Percentiles rank a stretch among this genome's conserved stretches.
phyloP scores from a whole-genome alignment of 177 flowering plant genomes.

The Vitis hybrid region DNA sequence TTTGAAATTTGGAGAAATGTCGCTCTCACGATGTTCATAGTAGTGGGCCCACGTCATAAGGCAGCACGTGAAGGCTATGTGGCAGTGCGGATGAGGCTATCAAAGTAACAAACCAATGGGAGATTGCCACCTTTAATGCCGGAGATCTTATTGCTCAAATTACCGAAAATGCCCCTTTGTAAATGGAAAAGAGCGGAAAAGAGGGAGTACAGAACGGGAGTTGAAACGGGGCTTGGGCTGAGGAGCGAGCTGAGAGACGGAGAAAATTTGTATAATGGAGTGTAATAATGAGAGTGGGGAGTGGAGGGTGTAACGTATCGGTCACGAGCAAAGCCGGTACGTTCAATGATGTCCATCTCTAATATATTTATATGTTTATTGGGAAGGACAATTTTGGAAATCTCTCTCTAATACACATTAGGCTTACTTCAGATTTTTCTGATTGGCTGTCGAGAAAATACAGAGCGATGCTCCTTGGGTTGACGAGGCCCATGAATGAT shows the following conservation, averaged over 20 bases:
- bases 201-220: neutral
- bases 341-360: neutral
- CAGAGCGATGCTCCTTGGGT: no score
- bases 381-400: neutral
- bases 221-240: slow-evolving; percentile 20
- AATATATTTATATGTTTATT: neutral
- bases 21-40: slow-evolving; percentile 3
- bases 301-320: slow-evolving; percentile 20
- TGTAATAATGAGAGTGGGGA: slow-evolving; percentile 11
- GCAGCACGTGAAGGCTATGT: no score
- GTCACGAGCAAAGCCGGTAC: slow-evolving; percentile 20
- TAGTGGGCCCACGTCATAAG: slow-evolving; percentile 1
- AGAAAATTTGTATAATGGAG: neutral
- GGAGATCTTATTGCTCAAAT: neutral
- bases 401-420: no score
- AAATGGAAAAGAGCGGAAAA: no score
- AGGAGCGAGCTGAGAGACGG: neutral
- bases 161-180: neutral
- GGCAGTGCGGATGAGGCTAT: neutral
- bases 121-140: slow-evolving; percentile 4
- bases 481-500: no score
- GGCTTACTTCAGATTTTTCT: no score
- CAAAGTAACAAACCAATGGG: slow-evolving; percentile 1
- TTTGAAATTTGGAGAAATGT: slow-evolving; percentile 19
- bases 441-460: no score